These are phyloP conservation scores for Xerocomellus intermedius DNA, from an alignment of 768 basidiomycete species.

Conservation along the genomic window DNA sequence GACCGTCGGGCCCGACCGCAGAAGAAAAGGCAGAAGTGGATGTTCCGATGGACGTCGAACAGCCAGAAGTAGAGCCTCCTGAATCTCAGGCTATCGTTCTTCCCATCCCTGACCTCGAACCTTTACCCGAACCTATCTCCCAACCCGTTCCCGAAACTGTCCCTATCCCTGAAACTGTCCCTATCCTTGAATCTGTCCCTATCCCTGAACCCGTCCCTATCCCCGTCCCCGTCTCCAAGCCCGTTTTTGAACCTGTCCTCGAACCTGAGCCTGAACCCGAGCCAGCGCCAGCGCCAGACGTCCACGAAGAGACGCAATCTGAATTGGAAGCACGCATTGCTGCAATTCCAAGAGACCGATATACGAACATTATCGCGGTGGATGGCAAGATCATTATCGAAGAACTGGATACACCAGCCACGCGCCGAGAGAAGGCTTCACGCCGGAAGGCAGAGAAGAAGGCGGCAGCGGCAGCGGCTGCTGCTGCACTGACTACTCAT, in stretches of 20 bases:
- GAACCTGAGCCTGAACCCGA: background rate
- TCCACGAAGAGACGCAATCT: slow-evolving; percentile 7
- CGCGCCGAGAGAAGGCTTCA: slow-evolving; percentile 55
- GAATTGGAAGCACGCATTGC: slow-evolving; percentile 29
- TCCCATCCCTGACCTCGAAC: background rate
- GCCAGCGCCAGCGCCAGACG: background rate
- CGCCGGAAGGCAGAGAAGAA: slow-evolving; percentile 42
- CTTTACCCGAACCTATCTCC: background rate
- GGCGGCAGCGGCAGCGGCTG: slow-evolving; percentile 26
- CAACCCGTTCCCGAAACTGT: background rate
- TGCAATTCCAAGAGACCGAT: slow-evolving; percentile 28
- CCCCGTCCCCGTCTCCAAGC: background rate
- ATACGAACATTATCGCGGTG: slow-evolving; percentile 33
- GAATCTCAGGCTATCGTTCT: background rate
- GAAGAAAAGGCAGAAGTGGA: slow-evolving; percentile 21
- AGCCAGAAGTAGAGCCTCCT: slow-evolving; percentile 4
- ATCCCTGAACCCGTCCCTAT: background rate
- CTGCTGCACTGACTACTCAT: background rate
- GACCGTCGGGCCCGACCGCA: slow-evolving; percentile 22
- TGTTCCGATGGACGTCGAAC: slow-evolving; percentile 15
- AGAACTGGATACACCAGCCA: slow-evolving; percentile 69
- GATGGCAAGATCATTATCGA: slow-evolving; percentile 63
- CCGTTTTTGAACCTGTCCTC: background rate
- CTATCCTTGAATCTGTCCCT: background rate
- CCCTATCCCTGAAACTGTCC: background rate